phyloP scores from a whole-genome alignment of 495 filamentous ascomycete species.

The Penicillium verhagenii region DNA sequence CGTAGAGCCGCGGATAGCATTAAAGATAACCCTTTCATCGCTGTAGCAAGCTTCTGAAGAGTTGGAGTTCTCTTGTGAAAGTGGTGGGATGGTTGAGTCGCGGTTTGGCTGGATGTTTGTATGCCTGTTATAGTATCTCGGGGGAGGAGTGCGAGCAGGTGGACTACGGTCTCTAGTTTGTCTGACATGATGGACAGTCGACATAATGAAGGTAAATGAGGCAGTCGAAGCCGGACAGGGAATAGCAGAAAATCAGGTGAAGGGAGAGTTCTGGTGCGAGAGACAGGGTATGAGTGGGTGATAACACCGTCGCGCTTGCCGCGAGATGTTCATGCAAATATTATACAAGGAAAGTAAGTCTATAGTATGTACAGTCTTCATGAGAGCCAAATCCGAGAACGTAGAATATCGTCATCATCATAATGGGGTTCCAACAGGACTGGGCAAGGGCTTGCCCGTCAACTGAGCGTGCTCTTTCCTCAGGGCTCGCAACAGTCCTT shows the following conservation, averaged over 20 bases:
- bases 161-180: background rate
- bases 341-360: conserved; percentile 16
- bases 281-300: background rate
- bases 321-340: conserved; percentile 14
- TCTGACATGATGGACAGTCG: background rate
- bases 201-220: conserved; percentile 12
- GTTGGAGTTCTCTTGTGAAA: conserved; percentile 21
- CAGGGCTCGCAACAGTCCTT: conserved; percentile 55
- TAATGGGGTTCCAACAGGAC: conserved; percentile 47
- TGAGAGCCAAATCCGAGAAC: conserved; percentile 14
- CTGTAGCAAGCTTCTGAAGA: conserved; percentile 38
- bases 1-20: conserved; percentile 36
- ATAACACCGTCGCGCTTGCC: conserved; percentile 24
- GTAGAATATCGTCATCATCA: conserved; percentile 34
- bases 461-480: conserved; percentile 51
- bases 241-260: background rate
- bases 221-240: background rate
- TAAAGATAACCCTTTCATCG: conserved; percentile 43
- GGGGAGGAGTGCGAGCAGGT: conserved; percentile 3
- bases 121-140: conserved; percentile 8
- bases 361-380: conserved; percentile 27
- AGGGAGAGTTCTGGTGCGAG: background rate
- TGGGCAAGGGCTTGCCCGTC: conserved; percentile 51
- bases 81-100: conserved; percentile 14
- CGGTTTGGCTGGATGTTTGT: conserved; percentile 9